Evolutionary conservation across 179 eudicot species (phyloP).

Genomic region (Silene coronaria): DNA sequence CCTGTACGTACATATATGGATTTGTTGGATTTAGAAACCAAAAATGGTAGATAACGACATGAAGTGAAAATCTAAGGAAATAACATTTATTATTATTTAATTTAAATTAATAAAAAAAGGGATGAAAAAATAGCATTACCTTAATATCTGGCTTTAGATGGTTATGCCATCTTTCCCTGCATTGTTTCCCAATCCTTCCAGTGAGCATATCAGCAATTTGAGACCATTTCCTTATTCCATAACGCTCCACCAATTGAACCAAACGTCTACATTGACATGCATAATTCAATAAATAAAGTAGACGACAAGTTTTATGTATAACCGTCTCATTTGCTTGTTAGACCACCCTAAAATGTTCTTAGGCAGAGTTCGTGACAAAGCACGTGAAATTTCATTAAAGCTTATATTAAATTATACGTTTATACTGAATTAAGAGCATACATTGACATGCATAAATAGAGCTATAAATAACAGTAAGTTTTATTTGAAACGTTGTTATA

Average conservation of each 20-base stretch:
- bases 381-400: too few species aligned
- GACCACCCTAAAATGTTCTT: too few species aligned
- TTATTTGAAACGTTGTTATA: background rate
- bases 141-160: slow-evolving; percentile 69
- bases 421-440: too few species aligned
- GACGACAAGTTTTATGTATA: background rate
- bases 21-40: background rate
- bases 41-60: background rate
- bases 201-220: slow-evolving; percentile 54
- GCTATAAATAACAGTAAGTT: background rate
- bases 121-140: slow-evolving; percentile 22
- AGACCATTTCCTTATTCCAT: slow-evolving; percentile 64
- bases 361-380: too few species aligned
- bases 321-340: background rate
- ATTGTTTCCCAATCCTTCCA: slow-evolving; percentile 70
- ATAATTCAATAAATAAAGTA: background rate
- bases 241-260: slow-evolving; percentile 50
- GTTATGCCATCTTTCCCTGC: slow-evolving; percentile 79
- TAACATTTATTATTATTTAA: too few species aligned
- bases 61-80: background rate
- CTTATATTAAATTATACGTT: too few species aligned
- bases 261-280: slow-evolving; percentile 38
- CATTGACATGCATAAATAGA: background rate
- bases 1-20: slow-evolving; percentile 14
- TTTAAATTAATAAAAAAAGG: too few species aligned